A percentile compares a stretch with the other conserved stretches of the same genome.
phyloP scores from a whole-genome alignment of 805 yeast species.

The Starmerella kuoi region DNA sequence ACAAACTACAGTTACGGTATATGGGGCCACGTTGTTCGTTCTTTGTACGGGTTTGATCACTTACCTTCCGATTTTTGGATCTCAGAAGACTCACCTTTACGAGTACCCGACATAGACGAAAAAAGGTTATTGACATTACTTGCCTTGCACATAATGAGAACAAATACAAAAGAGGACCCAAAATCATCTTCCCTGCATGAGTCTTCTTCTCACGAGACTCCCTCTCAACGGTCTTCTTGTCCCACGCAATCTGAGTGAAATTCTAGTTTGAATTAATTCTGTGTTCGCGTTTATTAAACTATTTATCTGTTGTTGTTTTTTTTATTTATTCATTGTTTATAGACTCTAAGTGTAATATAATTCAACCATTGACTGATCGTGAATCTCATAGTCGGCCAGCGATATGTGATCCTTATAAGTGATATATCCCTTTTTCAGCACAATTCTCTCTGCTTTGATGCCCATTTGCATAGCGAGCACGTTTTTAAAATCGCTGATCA shows the following conservation, averaged over 20 bases:
- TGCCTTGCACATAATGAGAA: conserved; percentile 1
- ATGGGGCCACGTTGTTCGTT: conserved; percentile 9
- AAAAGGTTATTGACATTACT: conserved; percentile 5
- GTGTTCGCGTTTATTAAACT: no score
- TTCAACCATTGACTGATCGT: conserved; percentile 78
- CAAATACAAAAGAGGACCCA: not conserved
- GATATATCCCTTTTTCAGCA: conserved; percentile 75
- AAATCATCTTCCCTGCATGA: not conserved
- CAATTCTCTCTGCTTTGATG: conserved; percentile 46
- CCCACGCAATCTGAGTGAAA: no score
- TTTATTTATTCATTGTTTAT: no score
- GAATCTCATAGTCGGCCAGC: conserved; percentile 88
- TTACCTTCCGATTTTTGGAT: conserved; percentile 18
- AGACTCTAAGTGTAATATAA: conserved; percentile 32
- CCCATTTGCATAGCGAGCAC: conserved; percentile 76
- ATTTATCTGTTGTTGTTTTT: not conserved
- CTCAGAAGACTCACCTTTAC: conserved; percentile 19
- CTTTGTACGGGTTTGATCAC: conserved; percentile 1
- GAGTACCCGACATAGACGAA: conserved; percentile 8
- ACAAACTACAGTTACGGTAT: conserved; percentile 3
- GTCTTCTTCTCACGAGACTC: not conserved
- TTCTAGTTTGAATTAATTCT: no score
- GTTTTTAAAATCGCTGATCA: conserved; percentile 81
- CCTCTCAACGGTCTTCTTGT: no score
- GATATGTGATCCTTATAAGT: conserved; percentile 81